Percentiles rank a stretch among this genome's conserved stretches.
Conservation (phyloP, 2,329 filamentous ascomycete genomes). For the Trichoderma aggressivum region DNA sequence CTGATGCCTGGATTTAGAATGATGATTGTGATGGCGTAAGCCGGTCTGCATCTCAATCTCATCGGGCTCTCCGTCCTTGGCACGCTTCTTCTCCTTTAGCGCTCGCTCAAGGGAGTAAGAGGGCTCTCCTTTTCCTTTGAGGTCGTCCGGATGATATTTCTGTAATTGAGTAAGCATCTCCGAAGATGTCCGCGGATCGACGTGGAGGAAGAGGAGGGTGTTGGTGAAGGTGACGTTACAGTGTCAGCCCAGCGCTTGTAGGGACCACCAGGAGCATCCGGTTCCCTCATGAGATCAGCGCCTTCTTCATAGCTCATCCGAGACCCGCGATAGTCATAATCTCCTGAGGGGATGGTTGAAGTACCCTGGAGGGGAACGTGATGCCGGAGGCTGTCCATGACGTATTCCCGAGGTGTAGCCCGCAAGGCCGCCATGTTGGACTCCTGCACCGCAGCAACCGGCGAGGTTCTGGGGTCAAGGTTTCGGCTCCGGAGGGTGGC, state of each 20-base stretch:
- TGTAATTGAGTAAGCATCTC: constrained; percentile 28
- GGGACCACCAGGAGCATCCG: constrained; percentile 63
- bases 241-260: constrained; percentile 73
- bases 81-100: constrained; percentile 54
- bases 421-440: constrained; percentile 73
- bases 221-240: constrained; percentile 52
- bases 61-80: constrained; percentile 22
- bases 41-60: constrained; percentile 16
- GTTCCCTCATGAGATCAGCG: constrained; percentile 77
- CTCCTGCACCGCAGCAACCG: constrained; percentile 70
- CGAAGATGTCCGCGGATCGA: background rate
- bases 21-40: background rate
- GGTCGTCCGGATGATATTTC: constrained; percentile 70
- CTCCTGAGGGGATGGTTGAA: constrained; percentile 71
- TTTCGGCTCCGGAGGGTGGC: constrained; percentile 76
- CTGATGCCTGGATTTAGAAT: constrained; percentile 32
- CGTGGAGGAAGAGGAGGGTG: background rate
- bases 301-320: constrained; percentile 79
- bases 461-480: constrained; percentile 57
- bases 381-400: constrained; percentile 67
- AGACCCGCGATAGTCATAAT: constrained; percentile 63
- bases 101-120: constrained; percentile 67
- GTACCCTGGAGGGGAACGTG: constrained; percentile 81
- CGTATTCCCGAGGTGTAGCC: constrained; percentile 76
- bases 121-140: constrained; percentile 80